Base-by-base conservation (phyloP, 257 asterid species). In the Fraxinus anomala region DNA sequence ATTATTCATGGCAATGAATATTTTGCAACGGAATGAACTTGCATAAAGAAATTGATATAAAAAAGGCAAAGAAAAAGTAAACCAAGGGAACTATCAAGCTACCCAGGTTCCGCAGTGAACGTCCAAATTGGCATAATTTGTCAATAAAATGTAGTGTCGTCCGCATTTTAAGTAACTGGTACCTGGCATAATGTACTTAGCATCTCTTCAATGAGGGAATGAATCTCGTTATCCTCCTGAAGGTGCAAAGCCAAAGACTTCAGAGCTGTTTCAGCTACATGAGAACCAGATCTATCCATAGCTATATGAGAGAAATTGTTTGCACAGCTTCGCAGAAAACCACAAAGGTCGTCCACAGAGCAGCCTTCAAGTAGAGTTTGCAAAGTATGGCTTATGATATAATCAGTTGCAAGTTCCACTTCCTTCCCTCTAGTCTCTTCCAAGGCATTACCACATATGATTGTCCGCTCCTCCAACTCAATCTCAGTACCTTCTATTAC, bases 351-450 rank as follows among this genome's bases (percentile, higher is more conserved):
- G 70, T 93, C 97, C 73, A 88, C 72, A 2, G 97, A 89, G 88
- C 95, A 92, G 75, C 92, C 94, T 72, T 93, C 92, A 6, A 95
- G 96, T 44, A 95, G 92, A 78, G 88, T 83, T 84, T 95, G 98
- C 89, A 95, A 80, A 16, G 97, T 95, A 74, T 95, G 99, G 84
- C 99, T 93, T 70, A 95, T 83, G 59, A 91, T 88, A 82, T 95
- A 95, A 85, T 95, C 99, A 79, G 98, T 93, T 56, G 98, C 93
- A 74, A 95, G 96, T 74, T 91, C 97, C 7, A 85, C 88, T 89
- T 93, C 98, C 86, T 92, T 95, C 68, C 98, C 98, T 83, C 86
- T 89, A 2, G 99, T 92, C 84, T 93, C 98, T 82, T 92, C 99
- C 88, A 95, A 83, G 26, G 99, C 97, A 82, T 85, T 95, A 51